Evolutionary conservation across 2,329 filamentous ascomycete genomes (phyloP).

Genomic region (Fusarium aywerte): DNA sequence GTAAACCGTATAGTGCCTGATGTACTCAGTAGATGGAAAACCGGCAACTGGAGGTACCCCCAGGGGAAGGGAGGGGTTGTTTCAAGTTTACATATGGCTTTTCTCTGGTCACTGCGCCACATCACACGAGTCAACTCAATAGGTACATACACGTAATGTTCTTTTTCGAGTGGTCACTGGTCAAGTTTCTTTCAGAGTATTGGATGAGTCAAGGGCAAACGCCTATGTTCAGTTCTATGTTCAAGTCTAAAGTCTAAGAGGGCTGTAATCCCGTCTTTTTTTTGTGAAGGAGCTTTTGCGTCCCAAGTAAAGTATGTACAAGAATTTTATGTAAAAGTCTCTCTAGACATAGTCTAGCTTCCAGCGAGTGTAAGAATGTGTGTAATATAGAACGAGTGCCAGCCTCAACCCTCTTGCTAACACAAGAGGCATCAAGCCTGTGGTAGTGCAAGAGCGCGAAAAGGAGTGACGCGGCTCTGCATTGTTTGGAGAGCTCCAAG

Average conservation of each 20-base stretch:
- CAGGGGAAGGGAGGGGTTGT: constrained; percentile 1
- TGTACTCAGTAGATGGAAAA: neutral
- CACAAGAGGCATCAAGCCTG: constrained; percentile 45
- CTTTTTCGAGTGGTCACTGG: neutral
- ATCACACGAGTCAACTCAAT: neutral
- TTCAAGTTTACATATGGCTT: constrained; percentile 30
- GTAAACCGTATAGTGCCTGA: neutral
- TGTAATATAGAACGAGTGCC: constrained; percentile 45
- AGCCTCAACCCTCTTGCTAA: constrained; percentile 43
- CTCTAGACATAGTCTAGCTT: constrained; percentile 24
- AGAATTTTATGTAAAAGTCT: constrained; percentile 40
- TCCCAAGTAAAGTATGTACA: constrained; percentile 44
- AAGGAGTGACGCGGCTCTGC: constrained; percentile 27
- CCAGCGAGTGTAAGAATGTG: constrained; percentile 45
- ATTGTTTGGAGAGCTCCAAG: constrained; percentile 1
- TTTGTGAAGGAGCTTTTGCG: constrained; percentile 17
- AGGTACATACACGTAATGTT: too few relatives aligned
- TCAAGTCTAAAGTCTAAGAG: constrained; percentile 27
- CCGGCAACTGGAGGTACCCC: neutral
- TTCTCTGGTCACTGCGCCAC: constrained; percentile 2
- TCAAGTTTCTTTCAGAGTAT: neutral
- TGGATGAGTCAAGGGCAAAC: constrained; percentile 13
- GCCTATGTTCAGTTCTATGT: constrained; percentile 30
- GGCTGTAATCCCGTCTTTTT: constrained; percentile 26
- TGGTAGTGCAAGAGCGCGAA: constrained; percentile 34